phyloP scores from a whole-genome alignment of 2,329 filamentous ascomycete genomes.

The Alternaria brassicae region DNA sequence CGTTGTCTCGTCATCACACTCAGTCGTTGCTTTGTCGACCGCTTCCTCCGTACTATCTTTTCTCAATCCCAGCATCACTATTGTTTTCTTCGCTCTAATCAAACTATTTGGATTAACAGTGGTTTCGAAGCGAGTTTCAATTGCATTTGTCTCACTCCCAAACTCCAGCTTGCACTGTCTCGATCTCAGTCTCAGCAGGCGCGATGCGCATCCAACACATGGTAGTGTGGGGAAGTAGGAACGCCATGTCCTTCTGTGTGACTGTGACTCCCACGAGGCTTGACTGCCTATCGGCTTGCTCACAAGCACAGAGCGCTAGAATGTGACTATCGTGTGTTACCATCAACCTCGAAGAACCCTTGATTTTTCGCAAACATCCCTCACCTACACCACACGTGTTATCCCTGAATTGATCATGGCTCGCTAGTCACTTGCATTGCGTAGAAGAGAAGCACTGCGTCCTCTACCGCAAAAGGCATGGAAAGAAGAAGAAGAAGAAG shows the following conservation, averaged over 20 bases:
- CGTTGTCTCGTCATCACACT: not conserved
- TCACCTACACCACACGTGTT: not conserved
- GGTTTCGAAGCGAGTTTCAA: not conserved
- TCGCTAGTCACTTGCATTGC: not conserved
- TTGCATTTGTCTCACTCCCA: not conserved
- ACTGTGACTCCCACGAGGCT: constrained; percentile 16
- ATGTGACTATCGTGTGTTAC: constrained; percentile 12
- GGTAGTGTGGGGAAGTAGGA: not conserved
- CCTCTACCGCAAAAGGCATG: not conserved
- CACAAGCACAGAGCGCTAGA: not conserved
- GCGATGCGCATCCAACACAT: not conserved
- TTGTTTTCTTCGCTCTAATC: not conserved
- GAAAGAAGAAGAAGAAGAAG: constrained; percentile 5
- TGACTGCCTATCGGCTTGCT: constrained; percentile 10
- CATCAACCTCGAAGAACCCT: not conserved
- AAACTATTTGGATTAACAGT: not conserved
- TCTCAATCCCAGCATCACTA: not conserved
- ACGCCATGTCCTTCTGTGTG: constrained; percentile 7
- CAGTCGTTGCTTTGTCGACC: not conserved
- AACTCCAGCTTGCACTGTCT: not conserved
- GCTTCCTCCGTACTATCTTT: not conserved
- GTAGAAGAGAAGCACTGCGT: not conserved
- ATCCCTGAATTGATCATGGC: not conserved
- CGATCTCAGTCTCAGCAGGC: not conserved
- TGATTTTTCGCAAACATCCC: not conserved